Evolutionary conservation across 805 yeast species (phyloP), one percentile per base, ranked within the genome.

Genomic region (Metschnikowia shivogae): DNA sequence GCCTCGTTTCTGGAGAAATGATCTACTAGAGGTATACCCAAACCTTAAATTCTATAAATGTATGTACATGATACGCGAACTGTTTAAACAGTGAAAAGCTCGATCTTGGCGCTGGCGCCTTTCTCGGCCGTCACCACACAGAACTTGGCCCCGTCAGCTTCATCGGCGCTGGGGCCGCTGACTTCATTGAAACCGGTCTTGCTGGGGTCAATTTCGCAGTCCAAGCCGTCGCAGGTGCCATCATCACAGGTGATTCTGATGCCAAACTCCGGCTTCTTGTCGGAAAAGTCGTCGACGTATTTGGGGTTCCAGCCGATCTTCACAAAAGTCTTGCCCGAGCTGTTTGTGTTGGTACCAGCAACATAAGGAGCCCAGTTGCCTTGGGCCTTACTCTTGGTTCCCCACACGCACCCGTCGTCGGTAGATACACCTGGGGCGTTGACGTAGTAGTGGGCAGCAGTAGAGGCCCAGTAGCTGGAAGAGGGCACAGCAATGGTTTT

Each of bases 331-430:
- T 78, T 77, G 28, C 87, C 84, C 47, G 59, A 66, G 49, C 63
- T 65, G 62, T 87, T 95, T 73, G 79, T 79, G 71, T 89, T 89
- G 49, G 90, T 88, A 52, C 97, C 97, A 12, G 93, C 95, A 52
- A 89, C 96, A 56, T 87, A 89, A 24, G 96, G 96, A 12, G 96
- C 68, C 96, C 96, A 89, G 76, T 89, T 89, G 47, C 97, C 97
- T 53, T 72, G 71, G 13, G 93, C 83, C 48, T 84, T 70, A 39
- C 71, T 65, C 27, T 73, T 73, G 13, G 84, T 65, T 4, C 96
- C 96, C 96, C 97, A 89, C 52, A 77, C 76, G 65, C 96, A 88
- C 30, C 84, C 95, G 34, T 88, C 92, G 8, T 70, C 72, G 24
- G 81, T 74, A 29, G 86, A 78, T 26, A 83, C 82, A 46, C 96